Evolutionary conservation across 805 yeast genomes (phyloP).

Genomic region (Metschnikowia bowlesiae): DNA sequence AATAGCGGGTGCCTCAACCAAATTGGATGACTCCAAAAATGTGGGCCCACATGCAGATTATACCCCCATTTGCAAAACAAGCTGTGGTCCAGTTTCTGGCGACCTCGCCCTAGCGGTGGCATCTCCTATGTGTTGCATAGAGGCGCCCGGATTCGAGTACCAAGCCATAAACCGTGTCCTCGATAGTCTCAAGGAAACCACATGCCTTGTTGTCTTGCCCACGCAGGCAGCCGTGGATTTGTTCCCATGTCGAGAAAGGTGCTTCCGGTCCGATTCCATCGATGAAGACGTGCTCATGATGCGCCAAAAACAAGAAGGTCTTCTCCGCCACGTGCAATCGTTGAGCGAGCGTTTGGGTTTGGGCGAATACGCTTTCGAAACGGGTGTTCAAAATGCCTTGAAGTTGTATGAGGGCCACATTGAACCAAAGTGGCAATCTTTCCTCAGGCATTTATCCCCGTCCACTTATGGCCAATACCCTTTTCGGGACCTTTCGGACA

Average conservation of each 20-base stretch:
- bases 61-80: neutral
- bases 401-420: conserved; percentile 19
- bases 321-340: conserved; percentile 11
- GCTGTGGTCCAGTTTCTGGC: neutral
- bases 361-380: conserved; percentile 13
- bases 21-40: too few species aligned
- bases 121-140: neutral
- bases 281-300: conserved; percentile 1
- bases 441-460: conserved; percentile 6
- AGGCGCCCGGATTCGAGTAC: neutral
- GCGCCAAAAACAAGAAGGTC: conserved; percentile 3
- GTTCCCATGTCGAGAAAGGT: neutral
- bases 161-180: neutral
- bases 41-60: too few species aligned
- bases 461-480: conserved; percentile 8
- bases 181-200: neutral
- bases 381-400: conserved; percentile 17
- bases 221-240: conserved; percentile 11
- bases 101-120: neutral
- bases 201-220: conserved; percentile 12
- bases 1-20: too few species aligned
- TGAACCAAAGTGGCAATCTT: conserved; percentile 17
- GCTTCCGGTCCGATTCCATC: conserved; percentile 6
- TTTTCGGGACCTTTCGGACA: conserved; percentile 4
- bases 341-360: conserved; percentile 15